A percentile compares a stretch with the other conserved stretches of the same genome.
Conservation (phyloP, 1,284 basidiomycete genomes). For the Kalmanozyma brasiliensis region DNA sequence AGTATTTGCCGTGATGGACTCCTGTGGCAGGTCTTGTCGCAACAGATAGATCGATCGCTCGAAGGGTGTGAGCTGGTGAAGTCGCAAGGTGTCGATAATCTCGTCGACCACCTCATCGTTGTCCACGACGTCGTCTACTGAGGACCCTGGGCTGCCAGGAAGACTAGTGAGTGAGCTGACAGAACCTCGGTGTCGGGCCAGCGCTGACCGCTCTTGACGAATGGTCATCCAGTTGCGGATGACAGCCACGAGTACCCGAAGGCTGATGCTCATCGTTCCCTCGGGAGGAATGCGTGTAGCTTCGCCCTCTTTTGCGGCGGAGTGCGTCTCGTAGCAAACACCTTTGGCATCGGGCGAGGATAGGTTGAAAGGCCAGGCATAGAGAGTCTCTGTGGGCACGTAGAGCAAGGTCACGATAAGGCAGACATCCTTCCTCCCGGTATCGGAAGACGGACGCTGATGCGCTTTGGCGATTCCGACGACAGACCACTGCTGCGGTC, state of each 20-base stretch:
- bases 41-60: slow-evolving; percentile 34
- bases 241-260: slow-evolving; percentile 31
- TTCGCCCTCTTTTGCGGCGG: slow-evolving; percentile 1
- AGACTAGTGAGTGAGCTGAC: neutral
- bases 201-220: slow-evolving; percentile 12
- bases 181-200: slow-evolving; percentile 8
- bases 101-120: slow-evolving; percentile 34
- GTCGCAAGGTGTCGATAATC: slow-evolving; percentile 21
- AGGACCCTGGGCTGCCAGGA: slow-evolving; percentile 10
- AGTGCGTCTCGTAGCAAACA: slow-evolving; percentile 35
- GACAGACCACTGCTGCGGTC: slow-evolving; percentile 21
- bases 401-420: slow-evolving; percentile 35
- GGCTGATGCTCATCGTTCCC: slow-evolving; percentile 38
- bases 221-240: slow-evolving; percentile 41
- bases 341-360: slow-evolving; percentile 28
- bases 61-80: slow-evolving; percentile 21
- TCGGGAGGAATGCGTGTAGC: slow-evolving; percentile 20
- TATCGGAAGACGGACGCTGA: slow-evolving; percentile 2
- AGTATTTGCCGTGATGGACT: neutral
- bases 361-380: slow-evolving; percentile 42
- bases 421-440: neutral
- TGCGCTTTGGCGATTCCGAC: slow-evolving; percentile 19
- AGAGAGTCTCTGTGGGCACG: slow-evolving; percentile 27
- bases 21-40: slow-evolving; percentile 21
- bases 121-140: slow-evolving; percentile 25